A percentile compares a stretch with the other conserved stretches of the same genome.
Conservation (phyloP, 2,329 filamentous ascomycete species). For the Emmonsia crescens region DNA sequence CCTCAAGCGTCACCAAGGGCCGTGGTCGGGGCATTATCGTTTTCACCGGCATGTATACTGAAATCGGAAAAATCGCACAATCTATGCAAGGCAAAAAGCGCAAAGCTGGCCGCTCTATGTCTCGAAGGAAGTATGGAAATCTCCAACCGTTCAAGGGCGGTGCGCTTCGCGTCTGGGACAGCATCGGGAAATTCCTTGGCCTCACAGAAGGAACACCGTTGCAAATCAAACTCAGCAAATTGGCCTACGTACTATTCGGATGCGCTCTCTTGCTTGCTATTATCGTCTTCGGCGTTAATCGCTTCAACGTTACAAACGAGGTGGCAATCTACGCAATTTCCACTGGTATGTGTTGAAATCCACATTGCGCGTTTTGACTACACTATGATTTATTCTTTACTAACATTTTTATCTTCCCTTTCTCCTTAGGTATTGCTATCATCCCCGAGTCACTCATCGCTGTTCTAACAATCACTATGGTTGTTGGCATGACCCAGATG, state of each 20-base stretch:
- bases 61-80: slow-evolving; percentile 50
- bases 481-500: slow-evolving; percentile 46
- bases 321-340: slow-evolving; percentile 50
- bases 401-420: slow-evolving; percentile 13
- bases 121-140: slow-evolving; percentile 35
- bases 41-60: slow-evolving; percentile 50
- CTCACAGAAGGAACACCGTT: slow-evolving; percentile 66
- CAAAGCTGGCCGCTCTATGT: slow-evolving; percentile 32
- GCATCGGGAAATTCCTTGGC: slow-evolving; percentile 46
- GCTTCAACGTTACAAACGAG: slow-evolving; percentile 45
- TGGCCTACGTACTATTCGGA: slow-evolving; percentile 69
- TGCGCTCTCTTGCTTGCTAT: slow-evolving; percentile 54
- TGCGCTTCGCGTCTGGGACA: slow-evolving; percentile 38
- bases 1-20: slow-evolving; percentile 49
- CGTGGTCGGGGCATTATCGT: slow-evolving; percentile 49
- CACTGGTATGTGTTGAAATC: slow-evolving; percentile 30
- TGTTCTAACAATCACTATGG: slow-evolving; percentile 52
- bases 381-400: neutral
- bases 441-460: slow-evolving; percentile 55
- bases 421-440: slow-evolving; percentile 40
- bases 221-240: slow-evolving; percentile 73
- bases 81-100: slow-evolving; percentile 44
- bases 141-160: slow-evolving; percentile 41
- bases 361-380: neutral
- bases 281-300: slow-evolving; percentile 51